phyloP scores from a whole-genome alignment of 306 rosid genomes.

The Rosa multiflora region DNA sequence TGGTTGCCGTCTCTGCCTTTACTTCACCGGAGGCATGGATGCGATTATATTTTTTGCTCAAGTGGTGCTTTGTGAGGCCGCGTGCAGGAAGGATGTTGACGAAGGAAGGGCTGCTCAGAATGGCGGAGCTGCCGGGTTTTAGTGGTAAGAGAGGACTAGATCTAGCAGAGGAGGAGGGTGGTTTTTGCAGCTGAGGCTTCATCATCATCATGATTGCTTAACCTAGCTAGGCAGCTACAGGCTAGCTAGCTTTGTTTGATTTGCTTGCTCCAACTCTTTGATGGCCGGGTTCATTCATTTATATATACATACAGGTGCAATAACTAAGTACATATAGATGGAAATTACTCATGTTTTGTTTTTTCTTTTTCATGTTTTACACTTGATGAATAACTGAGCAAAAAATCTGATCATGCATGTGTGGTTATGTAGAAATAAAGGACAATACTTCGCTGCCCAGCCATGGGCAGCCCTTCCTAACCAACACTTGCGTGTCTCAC shows the following conservation, averaged over 20 bases:
- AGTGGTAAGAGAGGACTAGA: not conserved
- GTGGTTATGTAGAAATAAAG: too few species aligned
- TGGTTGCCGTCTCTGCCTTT: not conserved
- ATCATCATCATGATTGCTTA: slow-evolving; percentile 1
- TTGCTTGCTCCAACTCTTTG: not conserved
- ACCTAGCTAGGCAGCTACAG: not conserved
- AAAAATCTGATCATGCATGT: too few species aligned
- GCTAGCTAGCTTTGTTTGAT: not conserved
- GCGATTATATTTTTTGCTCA: not conserved
- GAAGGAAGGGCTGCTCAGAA: not conserved
- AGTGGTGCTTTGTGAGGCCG: not conserved
- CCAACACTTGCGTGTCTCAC: too few species aligned
- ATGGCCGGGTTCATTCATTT: not conserved
- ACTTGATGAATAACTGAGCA: too few species aligned
- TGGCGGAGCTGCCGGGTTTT: not conserved
- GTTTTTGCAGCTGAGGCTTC: slow-evolving; percentile 1
- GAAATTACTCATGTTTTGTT: too few species aligned
- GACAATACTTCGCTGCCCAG: too few species aligned
- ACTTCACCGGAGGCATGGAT: not conserved
- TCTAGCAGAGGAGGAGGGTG: not conserved
- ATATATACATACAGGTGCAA: too few species aligned
- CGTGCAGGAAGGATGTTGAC: not conserved
- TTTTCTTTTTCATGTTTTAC: too few species aligned
- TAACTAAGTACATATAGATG: too few species aligned
- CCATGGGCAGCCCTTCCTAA: too few species aligned